These are phyloP conservation scores for Anisodus tanguticus DNA, from an alignment of 257 asterid genomes.

Conservation along the genomic window DNA sequence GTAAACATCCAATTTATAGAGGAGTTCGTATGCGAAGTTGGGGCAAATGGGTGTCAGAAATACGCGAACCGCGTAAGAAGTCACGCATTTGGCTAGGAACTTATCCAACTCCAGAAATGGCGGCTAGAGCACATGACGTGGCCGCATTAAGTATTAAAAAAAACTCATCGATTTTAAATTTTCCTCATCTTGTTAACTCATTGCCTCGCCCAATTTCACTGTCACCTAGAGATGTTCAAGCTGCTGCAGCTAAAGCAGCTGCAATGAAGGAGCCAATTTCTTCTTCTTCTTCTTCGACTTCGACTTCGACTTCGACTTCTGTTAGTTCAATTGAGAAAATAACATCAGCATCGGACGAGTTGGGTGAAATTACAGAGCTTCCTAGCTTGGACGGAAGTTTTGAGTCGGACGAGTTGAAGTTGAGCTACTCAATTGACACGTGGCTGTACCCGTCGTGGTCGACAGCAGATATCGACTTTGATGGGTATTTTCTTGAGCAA, in stretches of 20 bases:
- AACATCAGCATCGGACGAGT: neutral
- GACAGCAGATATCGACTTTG: neutral
- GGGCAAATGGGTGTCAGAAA: slow-evolving; percentile 87
- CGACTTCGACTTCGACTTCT: neutral
- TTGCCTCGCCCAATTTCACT: slow-evolving; percentile 66
- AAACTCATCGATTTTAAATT: slow-evolving; percentile 54
- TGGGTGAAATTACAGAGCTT: slow-evolving; percentile 30
- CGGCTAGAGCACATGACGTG: slow-evolving; percentile 80
- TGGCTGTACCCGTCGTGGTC: slow-evolving; percentile 27
- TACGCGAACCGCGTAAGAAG: slow-evolving; percentile 71
- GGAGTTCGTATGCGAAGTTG: slow-evolving; percentile 79
- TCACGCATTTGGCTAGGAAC: slow-evolving; percentile 83
- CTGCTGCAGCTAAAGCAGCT: slow-evolving; percentile 80
- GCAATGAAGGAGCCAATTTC: slow-evolving; percentile 60
- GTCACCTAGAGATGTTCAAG: slow-evolving; percentile 63
- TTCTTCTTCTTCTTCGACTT: neutral
- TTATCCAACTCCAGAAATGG: slow-evolving; percentile 72
- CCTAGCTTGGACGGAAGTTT: slow-evolving; percentile 17
- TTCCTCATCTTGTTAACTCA: slow-evolving; percentile 54
- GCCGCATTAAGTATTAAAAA: slow-evolving; percentile 70
- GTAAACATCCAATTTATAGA: slow-evolving; percentile 61
- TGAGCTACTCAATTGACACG: neutral
- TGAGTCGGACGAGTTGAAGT: slow-evolving; percentile 1
- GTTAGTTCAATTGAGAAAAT: neutral
- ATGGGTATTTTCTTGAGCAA: neutral